Conservation (phyloP, 495 filamentous ascomycete genomes). For the Paragyromitra xinjiangensis region DNA sequence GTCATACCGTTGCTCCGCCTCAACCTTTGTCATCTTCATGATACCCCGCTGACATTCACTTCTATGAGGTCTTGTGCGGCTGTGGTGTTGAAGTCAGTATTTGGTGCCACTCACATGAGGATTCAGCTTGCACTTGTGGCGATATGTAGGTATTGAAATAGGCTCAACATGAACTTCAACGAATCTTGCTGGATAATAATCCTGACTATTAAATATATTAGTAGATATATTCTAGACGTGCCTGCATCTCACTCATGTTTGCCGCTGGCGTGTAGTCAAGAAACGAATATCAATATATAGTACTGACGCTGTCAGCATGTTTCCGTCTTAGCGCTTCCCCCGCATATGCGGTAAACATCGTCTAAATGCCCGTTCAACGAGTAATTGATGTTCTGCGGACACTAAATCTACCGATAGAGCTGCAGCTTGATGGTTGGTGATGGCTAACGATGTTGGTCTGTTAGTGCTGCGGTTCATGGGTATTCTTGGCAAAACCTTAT, state of each 20-base stretch:
- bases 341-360: not conserved
- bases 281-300: not conserved
- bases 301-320: not conserved
- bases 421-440: conserved; percentile 1
- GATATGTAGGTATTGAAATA: no score
- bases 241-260: no score
- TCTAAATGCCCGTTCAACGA: not conserved
- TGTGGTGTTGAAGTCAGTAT: not conserved
- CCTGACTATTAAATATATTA: no score
- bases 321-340: not conserved
- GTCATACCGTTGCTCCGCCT: not conserved
- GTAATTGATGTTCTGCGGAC: not conserved
- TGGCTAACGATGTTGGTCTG: conserved; percentile 8
- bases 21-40: not conserved
- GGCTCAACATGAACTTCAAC: no score
- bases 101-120: not conserved
- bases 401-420: conserved; percentile 4
- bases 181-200: no score
- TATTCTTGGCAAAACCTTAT: conserved; percentile 33
- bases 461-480: not conserved
- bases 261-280: not conserved
- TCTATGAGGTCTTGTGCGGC: not conserved
- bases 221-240: no score
- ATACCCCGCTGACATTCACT: not conserved
- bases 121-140: no score